These are phyloP conservation scores for Tilletia walkeri DNA, from an alignment of 1,284 basidiomycete genomes.

Conservation along the genomic window DNA sequence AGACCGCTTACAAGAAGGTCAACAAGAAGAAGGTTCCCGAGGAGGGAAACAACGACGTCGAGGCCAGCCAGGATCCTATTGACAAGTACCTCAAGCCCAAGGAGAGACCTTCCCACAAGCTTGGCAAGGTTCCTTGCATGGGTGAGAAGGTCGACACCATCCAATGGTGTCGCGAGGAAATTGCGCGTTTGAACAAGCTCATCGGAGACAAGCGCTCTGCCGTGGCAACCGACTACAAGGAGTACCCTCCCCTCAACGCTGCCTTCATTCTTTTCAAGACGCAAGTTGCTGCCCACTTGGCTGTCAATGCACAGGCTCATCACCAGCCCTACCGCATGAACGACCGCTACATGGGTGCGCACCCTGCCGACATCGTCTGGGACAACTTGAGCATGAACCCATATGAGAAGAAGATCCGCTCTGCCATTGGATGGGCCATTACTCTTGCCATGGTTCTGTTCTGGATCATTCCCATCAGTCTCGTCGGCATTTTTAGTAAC, in stretches of 20 bases:
- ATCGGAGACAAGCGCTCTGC: conserved; percentile 65
- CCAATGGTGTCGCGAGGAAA: conserved; percentile 73
- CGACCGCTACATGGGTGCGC: conserved; percentile 40
- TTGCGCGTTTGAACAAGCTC: conserved; percentile 60
- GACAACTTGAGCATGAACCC: conserved; percentile 80
- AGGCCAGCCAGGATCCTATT: conserved; percentile 36
- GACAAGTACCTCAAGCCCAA: conserved; percentile 50
- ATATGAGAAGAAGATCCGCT: conserved; percentile 73
- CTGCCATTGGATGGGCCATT: conserved; percentile 59
- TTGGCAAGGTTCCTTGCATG: conserved; percentile 65
- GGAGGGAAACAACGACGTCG: conserved; percentile 20
- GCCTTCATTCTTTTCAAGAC: conserved; percentile 85
- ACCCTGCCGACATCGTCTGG: conserved; percentile 77
- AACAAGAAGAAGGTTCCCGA: conserved; percentile 53
- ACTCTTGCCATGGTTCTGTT: conserved; percentile 67
- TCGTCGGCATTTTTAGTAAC: conserved; percentile 83
- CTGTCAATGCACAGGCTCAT: conserved; percentile 35
- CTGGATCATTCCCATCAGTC: conserved; percentile 63
- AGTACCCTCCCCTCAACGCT: conserved; percentile 62
- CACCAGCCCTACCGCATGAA: conserved; percentile 50
- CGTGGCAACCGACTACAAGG: conserved; percentile 62
- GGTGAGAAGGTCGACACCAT: conserved; percentile 78
- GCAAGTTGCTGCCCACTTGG: conserved; percentile 68
- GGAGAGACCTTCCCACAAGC: conserved; percentile 72
- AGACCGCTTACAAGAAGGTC: conserved; percentile 68